Base-by-base conservation (phyloP, 768 basidiomycete species). In the Cystofilobasidium capitatum region DNA sequence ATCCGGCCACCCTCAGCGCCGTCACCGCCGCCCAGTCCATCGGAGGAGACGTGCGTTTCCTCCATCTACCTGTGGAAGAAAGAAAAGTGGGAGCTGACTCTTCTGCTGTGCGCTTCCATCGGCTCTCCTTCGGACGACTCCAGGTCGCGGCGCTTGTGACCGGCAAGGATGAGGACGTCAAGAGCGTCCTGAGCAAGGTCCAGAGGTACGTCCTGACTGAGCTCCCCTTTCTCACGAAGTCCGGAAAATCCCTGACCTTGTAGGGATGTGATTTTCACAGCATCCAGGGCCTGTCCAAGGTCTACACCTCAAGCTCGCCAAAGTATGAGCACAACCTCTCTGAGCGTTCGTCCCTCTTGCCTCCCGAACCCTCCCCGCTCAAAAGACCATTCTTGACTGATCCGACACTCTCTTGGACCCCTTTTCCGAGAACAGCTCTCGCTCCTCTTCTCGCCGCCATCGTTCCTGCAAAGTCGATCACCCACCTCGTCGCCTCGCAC, bases 401-500 rank as follows among this genome's bases (percentile, higher is more conserved):
- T 22, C 6, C 20, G 12, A 7, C 12, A 9, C 20, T 22, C 47
- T 49, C 20, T 49, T 9, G 14, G 2, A 26, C 16, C 17, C 7
- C 44, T 40, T 31, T 22, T 35, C n/a, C 45, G 0, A 16, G 2
- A 14, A 26, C 42, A 69, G 81, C 82, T 2, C 77, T 93, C 61
- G 84, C 92, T 1, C 94, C 92, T 10, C 81, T 97, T 51, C 77
- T 98, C 26, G 85, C 90, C 74, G 83, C 83, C 69, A 73, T 93
- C 35, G 81, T 94, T 6, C 82, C 85, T 26, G 78, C 80, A 55
- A 81, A 81, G 70, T 81, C 82, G 49, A 97, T 84, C 80, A 93
- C 94, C 7, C 94, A 99, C 75, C 83, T 97, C 72, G 87, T 94
- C 61, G 90, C 89, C 33, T 84, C 91, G 14, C 93, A 96, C 72